phyloP scores from a whole-genome alignment of 495 filamentous ascomycete species.

The Penicillium egyptiacum region DNA sequence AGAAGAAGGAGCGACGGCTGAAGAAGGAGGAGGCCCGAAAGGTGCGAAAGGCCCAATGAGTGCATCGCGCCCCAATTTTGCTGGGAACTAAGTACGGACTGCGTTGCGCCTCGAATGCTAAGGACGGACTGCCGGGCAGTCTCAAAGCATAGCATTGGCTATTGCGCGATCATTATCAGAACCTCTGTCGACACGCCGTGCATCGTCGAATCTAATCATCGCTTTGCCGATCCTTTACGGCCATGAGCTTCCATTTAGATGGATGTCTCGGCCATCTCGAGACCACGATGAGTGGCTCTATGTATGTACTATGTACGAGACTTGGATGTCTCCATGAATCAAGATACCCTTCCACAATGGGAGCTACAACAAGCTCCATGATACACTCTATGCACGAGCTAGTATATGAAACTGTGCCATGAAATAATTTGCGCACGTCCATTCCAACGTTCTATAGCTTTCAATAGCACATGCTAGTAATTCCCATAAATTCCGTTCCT shows the following conservation, averaged over 20 bases:
- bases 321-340: conserved; percentile 15
- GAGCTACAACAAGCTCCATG: not conserved
- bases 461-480: conserved; percentile 1
- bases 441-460: not conserved
- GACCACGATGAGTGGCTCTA: conserved; percentile 6
- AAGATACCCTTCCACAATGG: conserved; percentile 16
- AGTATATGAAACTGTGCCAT: not conserved
- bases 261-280: not conserved
- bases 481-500: conserved; percentile 1
- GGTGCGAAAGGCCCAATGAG: conserved; percentile 28
- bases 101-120: conserved; percentile 2
- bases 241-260: not conserved
- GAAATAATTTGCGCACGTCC: not conserved
- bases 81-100: not conserved
- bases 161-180: not conserved
- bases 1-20: conserved; percentile 39
- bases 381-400: not conserved
- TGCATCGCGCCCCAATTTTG: not conserved
- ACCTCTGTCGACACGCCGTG: not conserved
- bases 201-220: not conserved
- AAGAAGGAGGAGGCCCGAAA: conserved; percentile 41
- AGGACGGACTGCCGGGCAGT: not conserved
- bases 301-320: conserved; percentile 14
- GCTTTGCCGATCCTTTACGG: not conserved
- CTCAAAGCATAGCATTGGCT: conserved; percentile 2